Evolutionary conservation across 768 basidiomycete species (phyloP).

Genomic region (Suillus tomentosus): DNA sequence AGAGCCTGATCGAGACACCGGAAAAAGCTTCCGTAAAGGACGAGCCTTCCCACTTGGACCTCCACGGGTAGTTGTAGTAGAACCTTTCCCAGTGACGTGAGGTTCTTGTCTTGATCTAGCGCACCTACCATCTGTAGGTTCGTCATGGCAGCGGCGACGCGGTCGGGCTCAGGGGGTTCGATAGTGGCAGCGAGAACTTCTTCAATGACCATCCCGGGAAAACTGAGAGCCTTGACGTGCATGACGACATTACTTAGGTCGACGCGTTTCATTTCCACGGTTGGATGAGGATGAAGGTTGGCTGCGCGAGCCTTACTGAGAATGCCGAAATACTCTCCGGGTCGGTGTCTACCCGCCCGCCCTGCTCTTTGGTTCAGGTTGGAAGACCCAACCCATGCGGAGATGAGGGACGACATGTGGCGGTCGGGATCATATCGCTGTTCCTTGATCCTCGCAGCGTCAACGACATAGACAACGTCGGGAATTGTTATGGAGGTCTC

Average conservation of each 20-base stretch:
- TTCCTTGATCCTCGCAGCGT: conserved; percentile 87
- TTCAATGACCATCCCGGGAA: conserved; percentile 83
- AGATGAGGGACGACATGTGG: conserved; percentile 86
- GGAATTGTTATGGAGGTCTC: conserved; percentile 96
- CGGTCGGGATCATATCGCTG: conserved; percentile 86
- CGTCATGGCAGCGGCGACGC: conserved; percentile 78
- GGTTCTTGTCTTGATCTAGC: conserved; percentile 68
- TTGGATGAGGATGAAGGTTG: conserved; percentile 74
- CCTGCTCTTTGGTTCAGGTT: conserved; percentile 92
- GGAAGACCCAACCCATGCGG: conserved; percentile 88
- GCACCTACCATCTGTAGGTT: conserved; percentile 86
- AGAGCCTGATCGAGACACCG: conserved; percentile 86
- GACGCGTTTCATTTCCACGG: conserved; percentile 93
- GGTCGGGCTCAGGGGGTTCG: conserved; percentile 80
- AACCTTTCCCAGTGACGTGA: conserved; percentile 87
- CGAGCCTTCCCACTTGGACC: conserved; percentile 85
- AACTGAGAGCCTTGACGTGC: conserved; percentile 93
- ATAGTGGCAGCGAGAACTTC: conserved; percentile 84
- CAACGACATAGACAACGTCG: conserved; percentile 92
- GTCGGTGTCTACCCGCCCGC: conserved; percentile 87
- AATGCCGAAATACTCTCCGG: conserved; percentile 90
- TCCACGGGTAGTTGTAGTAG: conserved; percentile 90
- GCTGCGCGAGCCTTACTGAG: conserved; percentile 63
- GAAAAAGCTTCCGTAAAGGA: conserved; percentile 91
- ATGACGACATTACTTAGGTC: conserved; percentile 92